Evolutionary conservation across 768 basidiomycete species (phyloP).

Genomic region (Rhizopogon rudus): DNA sequence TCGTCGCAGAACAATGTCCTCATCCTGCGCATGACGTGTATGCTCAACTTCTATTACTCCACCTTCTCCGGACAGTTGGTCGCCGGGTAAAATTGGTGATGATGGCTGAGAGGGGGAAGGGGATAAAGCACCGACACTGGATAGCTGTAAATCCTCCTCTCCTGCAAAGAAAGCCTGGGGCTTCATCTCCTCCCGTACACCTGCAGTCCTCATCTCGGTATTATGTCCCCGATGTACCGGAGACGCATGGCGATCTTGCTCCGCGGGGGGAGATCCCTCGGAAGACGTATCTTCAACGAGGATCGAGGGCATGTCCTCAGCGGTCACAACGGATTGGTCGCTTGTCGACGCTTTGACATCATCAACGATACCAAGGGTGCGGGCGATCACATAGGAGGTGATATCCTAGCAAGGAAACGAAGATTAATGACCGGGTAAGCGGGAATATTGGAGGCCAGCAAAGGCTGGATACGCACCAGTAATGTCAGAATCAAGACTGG

Average conservation of each 20-base stretch:
- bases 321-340: slow-evolving; percentile 33
- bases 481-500: slow-evolving; percentile 59
- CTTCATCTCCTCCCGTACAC: slow-evolving; percentile 4
- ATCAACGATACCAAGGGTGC: slow-evolving; percentile 76
- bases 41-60: slow-evolving; percentile 10
- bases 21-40: slow-evolving; percentile 5
- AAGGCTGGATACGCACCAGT: slow-evolving; percentile 43
- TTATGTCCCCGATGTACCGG: slow-evolving; percentile 1
- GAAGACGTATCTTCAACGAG: slow-evolving; percentile 7
- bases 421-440: not conserved
- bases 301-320: slow-evolving; percentile 6
- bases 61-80: slow-evolving; percentile 16
- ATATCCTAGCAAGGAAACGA: slow-evolving; percentile 51
- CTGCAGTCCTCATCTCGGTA: not conserved
- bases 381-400: slow-evolving; percentile 75
- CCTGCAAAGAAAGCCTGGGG: slow-evolving; percentile 49
- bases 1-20: slow-evolving; percentile 16
- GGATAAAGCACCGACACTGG: slow-evolving; percentile 71
- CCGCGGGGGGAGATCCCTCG: slow-evolving; percentile 14
- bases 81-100: slow-evolving; percentile 53
- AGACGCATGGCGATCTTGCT: not conserved
- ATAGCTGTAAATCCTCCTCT: slow-evolving; percentile 46
- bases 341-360: slow-evolving; percentile 69
- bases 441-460: slow-evolving; percentile 1
- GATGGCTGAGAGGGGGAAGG: slow-evolving; percentile 63